A percentile compares a stretch with the other conserved stretches of the same genome.
These are phyloP conservation scores for Amanita phalloides DNA, from an alignment of 768 basidiomycete species.

Conservation along the genomic window DNA sequence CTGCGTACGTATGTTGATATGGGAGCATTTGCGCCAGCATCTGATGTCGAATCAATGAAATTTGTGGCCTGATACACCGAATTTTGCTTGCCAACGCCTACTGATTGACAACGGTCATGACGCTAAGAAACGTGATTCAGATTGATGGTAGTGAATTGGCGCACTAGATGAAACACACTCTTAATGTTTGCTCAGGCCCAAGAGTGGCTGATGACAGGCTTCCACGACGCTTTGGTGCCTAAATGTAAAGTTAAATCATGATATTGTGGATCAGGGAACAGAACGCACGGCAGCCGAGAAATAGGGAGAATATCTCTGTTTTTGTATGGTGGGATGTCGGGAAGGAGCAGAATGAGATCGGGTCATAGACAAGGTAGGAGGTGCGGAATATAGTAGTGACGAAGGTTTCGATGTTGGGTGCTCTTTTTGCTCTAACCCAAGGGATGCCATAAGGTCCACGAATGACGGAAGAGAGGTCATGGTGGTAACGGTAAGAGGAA, in stretches of 20 bases:
- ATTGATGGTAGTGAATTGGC: conserved; percentile 1
- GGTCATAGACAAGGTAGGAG: conserved; percentile 20
- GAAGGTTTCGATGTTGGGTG: conserved; percentile 26
- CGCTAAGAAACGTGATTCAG: conserved; percentile 2
- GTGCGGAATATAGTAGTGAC: conserved; percentile 33
- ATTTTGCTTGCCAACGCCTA: conserved; percentile 27
- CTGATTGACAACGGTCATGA: conserved; percentile 28
- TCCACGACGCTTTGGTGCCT: conserved; percentile 34
- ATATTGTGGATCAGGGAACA: conserved; percentile 2
- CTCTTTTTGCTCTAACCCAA: conserved; percentile 53
- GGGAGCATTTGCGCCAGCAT: conserved; percentile 56
- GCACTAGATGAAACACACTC: conserved; percentile 18
- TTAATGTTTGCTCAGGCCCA: conserved; percentile 26
- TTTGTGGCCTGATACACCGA: conserved; percentile 26
- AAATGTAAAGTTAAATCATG: conserved; percentile 5
- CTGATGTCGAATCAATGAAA: conserved; percentile 35
- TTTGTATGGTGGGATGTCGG: conserved; percentile 24
- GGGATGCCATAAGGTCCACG: conserved; percentile 76
- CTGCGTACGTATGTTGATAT: conserved; percentile 76
- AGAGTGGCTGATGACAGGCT: conserved; percentile 31
- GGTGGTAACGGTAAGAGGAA: conserved; percentile 16
- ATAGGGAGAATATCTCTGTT: conserved; percentile 41
- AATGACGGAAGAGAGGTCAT: conserved; percentile 80
- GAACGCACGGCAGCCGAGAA: conserved; percentile 28
- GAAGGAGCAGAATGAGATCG: conserved; percentile 36